phyloP scores from a whole-genome alignment of 306 rosid species.

The Casuarina cunninghamiana region DNA sequence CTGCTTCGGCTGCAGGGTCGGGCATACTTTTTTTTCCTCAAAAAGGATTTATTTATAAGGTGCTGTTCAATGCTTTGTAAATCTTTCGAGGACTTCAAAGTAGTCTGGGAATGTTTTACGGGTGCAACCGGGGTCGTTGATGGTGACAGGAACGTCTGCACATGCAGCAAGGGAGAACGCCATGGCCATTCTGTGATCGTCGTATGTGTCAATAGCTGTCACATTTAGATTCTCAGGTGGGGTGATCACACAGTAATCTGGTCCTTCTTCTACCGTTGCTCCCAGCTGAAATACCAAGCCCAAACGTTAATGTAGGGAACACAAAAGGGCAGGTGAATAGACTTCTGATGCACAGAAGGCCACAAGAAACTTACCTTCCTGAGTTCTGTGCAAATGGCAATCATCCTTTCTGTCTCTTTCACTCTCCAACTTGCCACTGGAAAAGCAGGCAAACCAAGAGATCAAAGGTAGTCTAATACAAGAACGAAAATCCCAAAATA shows the following conservation, averaged over 20 bases:
- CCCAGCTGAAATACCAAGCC: conserved; percentile 65
- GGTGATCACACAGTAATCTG: conserved; percentile 92
- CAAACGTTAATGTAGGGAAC: background rate
- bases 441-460: conserved; percentile 23
- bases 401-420: conserved; percentile 98
- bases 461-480: conserved; percentile 4
- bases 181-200: conserved; percentile 99
- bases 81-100: conserved; percentile 83
- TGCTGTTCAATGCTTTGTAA: conserved; percentile 59
- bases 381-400: conserved; percentile 98
- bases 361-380: conserved; percentile 62
- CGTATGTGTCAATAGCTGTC: conserved; percentile 87
- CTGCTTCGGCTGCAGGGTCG: conserved; percentile 16
- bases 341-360: conserved; percentile 18
- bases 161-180: conserved; percentile 98
- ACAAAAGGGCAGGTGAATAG: background rate
- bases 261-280: conserved; percentile 96
- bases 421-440: conserved; percentile 99
- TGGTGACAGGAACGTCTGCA: conserved; percentile 88
- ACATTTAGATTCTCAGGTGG: conserved; percentile 86
- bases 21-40: background rate
- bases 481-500: background rate
- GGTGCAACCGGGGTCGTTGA: conserved; percentile 97
- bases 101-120: conserved; percentile 95
- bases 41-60: conserved; percentile 18